Evolutionary conservation across 2,329 filamentous ascomycete species (phyloP).

Genomic region (Colletotrichum sp.): DNA sequence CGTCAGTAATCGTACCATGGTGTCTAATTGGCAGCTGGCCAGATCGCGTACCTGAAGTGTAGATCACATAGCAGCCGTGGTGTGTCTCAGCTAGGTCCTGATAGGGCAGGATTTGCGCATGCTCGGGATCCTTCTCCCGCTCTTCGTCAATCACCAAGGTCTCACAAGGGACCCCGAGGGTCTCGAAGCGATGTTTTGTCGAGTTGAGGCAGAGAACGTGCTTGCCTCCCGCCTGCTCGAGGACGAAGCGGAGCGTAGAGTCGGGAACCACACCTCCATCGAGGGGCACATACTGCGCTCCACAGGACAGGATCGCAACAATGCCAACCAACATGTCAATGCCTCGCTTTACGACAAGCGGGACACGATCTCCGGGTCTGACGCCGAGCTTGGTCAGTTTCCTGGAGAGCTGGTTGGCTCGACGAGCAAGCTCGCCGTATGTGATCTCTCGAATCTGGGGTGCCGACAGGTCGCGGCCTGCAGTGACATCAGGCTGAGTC

Average conservation of each 20-base stretch:
- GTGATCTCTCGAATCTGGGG: conserved; percentile 36
- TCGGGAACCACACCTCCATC: conserved; percentile 60
- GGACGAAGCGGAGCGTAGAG: conserved; percentile 52
- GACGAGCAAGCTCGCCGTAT: conserved; percentile 47
- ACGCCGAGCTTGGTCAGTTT: conserved; percentile 43
- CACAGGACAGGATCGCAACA: conserved; percentile 59
- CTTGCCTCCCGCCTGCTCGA: conserved; percentile 46
- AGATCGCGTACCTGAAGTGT: conserved; percentile 50
- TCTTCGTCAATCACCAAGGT: conserved; percentile 8
- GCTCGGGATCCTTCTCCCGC: not conserved
- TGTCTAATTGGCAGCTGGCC: not conserved
- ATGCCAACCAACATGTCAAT: conserved; percentile 63
- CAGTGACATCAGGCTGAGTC: conserved; percentile 38
- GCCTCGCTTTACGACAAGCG: conserved; percentile 57
- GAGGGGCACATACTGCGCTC: conserved; percentile 64
- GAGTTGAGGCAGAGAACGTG: conserved; percentile 50
- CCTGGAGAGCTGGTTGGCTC: conserved; percentile 45
- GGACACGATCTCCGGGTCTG: conserved; percentile 49
- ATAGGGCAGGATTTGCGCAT: not conserved
- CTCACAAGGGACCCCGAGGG: not conserved
- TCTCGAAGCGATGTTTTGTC: conserved; percentile 1
- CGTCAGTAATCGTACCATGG: not conserved
- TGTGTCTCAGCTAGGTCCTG: conserved; percentile 36
- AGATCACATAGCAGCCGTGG: conserved; percentile 53
- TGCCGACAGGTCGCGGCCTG: conserved; percentile 37